Percentiles rank a stretch among this genome's conserved stretches.
Conservation (phyloP, 768 basidiomycete species). For the Agaricus bisporus region DNA sequence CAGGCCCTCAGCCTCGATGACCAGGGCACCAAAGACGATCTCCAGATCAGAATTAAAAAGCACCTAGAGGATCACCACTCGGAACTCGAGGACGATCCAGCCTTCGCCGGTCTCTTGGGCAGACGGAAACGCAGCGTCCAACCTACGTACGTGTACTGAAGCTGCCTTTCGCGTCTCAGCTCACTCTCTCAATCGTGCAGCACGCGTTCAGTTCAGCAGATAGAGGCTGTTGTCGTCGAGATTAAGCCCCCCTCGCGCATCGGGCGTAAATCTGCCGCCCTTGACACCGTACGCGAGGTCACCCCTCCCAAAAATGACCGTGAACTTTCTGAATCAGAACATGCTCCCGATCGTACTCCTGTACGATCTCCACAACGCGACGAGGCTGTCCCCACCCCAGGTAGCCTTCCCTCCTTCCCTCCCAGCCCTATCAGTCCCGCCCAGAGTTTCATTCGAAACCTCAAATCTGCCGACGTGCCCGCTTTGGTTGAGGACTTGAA, state of each 20-base stretch:
- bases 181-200: conserved; percentile 12
- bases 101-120: conserved; percentile 50
- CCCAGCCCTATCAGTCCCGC: conserved; percentile 32
- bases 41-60: conserved; percentile 55
- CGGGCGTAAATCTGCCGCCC: conserved; percentile 14
- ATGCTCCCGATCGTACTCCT: conserved; percentile 26
- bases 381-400: conserved; percentile 24
- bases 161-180: neutral
- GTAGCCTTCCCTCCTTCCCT: conserved; percentile 33
- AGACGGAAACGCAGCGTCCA: conserved; percentile 39
- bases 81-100: conserved; percentile 49
- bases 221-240: conserved; percentile 14
- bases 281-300: conserved; percentile 37
- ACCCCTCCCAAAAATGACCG: conserved; percentile 45
- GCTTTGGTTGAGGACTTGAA: conserved; percentile 26
- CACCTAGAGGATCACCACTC: conserved; percentile 53
- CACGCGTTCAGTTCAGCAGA: neutral
- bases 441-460: conserved; percentile 31
- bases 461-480: conserved; percentile 23
- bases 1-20: conserved; percentile 44
- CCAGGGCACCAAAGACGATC: conserved; percentile 56
- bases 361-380: conserved; percentile 18
- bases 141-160: conserved; percentile 14
- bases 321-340: conserved; percentile 46
- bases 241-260: conserved; percentile 20